These are phyloP conservation scores for Phytophthora tubulina DNA, from an alignment of 352 stramenopile genomes.

Conservation along the genomic window DNA sequence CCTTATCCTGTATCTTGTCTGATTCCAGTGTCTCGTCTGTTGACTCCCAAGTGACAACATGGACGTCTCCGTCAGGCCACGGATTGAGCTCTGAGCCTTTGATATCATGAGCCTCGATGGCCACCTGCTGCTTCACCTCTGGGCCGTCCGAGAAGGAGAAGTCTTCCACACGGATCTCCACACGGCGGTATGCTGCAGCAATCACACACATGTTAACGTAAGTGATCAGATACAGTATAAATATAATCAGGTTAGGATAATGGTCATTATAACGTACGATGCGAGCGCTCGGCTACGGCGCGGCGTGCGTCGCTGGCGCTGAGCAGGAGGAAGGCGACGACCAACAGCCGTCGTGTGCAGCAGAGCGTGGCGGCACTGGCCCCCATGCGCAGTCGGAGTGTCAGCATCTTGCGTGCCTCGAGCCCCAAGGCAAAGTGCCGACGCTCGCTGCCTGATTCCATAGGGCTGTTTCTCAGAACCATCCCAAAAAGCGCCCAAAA, in stretches of 20 bases:
- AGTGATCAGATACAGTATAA: neutral
- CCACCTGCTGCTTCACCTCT: constrained; percentile 51
- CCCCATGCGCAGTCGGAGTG: constrained; percentile 11
- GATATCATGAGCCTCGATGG: constrained; percentile 69
- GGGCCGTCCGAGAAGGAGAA: constrained; percentile 72
- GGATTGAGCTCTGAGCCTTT: constrained; percentile 56
- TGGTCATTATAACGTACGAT: constrained; percentile 32
- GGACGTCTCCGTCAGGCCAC: constrained; percentile 39
- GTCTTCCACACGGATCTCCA: constrained; percentile 76
- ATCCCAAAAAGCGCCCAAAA: constrained; percentile 29
- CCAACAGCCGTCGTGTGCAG: constrained; percentile 36
- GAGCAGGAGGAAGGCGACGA: constrained; percentile 38
- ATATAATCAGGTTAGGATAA: no score
- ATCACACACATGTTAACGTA: neutral
- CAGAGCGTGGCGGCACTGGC: constrained; percentile 13
- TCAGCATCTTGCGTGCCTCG: constrained; percentile 37
- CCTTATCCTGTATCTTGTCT: constrained; percentile 10
- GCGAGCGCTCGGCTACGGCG: constrained; percentile 43
- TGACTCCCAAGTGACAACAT: constrained; percentile 42
- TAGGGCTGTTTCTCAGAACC: constrained; percentile 48
- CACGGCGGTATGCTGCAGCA: constrained; percentile 37
- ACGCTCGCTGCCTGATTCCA: constrained; percentile 39
- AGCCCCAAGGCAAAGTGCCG: constrained; percentile 42
- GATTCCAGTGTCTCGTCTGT: constrained; percentile 24
- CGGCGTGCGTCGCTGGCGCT: constrained; percentile 50